These are phyloP conservation scores for Salix koriyanagi DNA, from an alignment of 345 rosid genomes.

Conservation along the genomic window DNA sequence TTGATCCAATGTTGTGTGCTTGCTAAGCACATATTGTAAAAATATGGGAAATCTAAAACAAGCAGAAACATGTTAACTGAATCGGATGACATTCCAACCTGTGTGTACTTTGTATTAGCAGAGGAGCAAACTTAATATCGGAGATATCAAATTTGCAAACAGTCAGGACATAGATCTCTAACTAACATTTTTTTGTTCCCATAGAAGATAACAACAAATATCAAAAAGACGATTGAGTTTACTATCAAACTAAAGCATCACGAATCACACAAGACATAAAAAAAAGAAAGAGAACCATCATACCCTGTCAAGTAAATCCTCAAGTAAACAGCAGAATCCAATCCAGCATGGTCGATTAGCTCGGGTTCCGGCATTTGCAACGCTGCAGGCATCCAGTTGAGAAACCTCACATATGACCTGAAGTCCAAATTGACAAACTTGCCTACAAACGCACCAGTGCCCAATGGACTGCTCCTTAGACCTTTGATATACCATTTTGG, in stretches of 20 bases:
- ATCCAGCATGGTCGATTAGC: slow-evolving; percentile 80
- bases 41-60: background rate
- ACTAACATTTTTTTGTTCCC: no score
- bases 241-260: background rate
- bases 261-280: background rate
- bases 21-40: background rate
- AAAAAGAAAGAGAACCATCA: slow-evolving; percentile 2
- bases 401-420: slow-evolving; percentile 59
- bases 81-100: background rate
- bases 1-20: background rate
- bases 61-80: no score
- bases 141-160: no score
- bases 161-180: no score
- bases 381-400: slow-evolving; percentile 93
- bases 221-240: background rate
- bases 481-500: slow-evolving; percentile 94
- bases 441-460: slow-evolving; percentile 51
- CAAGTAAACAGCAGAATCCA: slow-evolving; percentile 82
- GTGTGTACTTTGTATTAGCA: background rate
- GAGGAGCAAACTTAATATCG: no score
- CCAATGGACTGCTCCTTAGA: slow-evolving; percentile 57
- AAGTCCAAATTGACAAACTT: slow-evolving; percentile 78
- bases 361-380: slow-evolving; percentile 92
- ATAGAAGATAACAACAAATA: no score
- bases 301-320: slow-evolving; percentile 87